A percentile compares a stretch with the other conserved stretches of the same genome.
phyloP scores from a whole-genome alignment of 2,329 filamentous ascomycete species.

The Cadophora gregata region DNA sequence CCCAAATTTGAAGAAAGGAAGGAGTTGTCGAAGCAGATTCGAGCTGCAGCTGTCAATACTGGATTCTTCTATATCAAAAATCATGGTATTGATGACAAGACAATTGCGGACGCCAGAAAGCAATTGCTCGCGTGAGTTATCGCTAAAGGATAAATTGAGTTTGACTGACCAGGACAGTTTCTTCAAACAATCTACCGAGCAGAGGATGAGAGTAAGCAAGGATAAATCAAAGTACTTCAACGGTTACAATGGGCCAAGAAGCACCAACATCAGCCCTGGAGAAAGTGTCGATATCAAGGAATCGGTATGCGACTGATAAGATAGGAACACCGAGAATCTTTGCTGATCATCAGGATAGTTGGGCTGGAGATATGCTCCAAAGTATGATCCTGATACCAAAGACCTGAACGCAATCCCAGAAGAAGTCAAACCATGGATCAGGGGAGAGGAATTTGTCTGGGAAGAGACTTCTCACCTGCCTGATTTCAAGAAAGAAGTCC shows the following conservation, averaged over 20 bases:
- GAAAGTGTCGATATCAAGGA: slow-evolving; percentile 59
- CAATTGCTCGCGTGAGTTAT: slow-evolving; percentile 39
- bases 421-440: slow-evolving; percentile 50
- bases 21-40: slow-evolving; percentile 48
- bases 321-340: slow-evolving; percentile 41
- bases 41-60: slow-evolving; percentile 49
- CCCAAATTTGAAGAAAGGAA: slow-evolving; percentile 46
- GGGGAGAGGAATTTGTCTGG: slow-evolving; percentile 59
- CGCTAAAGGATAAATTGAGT: not conserved
- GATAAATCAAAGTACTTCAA: slow-evolving; percentile 51
- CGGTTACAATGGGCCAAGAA: slow-evolving; percentile 51
- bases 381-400: slow-evolving; percentile 54
- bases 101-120: slow-evolving; percentile 42
- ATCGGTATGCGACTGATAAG: slow-evolving; percentile 37
- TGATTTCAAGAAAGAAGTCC: slow-evolving; percentile 53
- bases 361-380: slow-evolving; percentile 57
- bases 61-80: slow-evolving; percentile 57
- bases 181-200: slow-evolving; percentile 53
- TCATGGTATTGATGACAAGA: slow-evolving; percentile 48
- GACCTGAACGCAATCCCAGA: slow-evolving; percentile 51
- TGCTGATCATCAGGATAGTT: slow-evolving; percentile 32
- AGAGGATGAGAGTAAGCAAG: slow-evolving; percentile 50
- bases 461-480: slow-evolving; percentile 54
- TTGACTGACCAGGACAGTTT: slow-evolving; percentile 46
- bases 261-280: slow-evolving; percentile 54